Evolutionary conservation across 2,329 filamentous ascomycete genomes (phyloP).

Genomic region (Helotiales sp.): DNA sequence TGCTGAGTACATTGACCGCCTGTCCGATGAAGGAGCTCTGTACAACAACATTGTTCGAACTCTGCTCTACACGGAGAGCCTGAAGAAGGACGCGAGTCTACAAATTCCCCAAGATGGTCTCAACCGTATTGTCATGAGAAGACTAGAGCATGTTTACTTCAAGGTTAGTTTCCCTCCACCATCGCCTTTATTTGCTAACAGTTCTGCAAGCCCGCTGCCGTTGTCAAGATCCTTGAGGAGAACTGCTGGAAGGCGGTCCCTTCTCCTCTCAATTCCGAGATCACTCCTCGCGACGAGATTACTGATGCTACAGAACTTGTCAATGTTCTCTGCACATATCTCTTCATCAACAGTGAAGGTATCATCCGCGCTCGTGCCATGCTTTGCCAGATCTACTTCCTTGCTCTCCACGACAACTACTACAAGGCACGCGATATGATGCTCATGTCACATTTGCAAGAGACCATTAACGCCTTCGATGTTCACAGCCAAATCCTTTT

Average conservation of each 20-base stretch:
- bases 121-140: constrained; percentile 90
- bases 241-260: constrained; percentile 87
- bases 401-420: constrained; percentile 96
- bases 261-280: constrained; percentile 67
- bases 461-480: constrained; percentile 95
- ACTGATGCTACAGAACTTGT: constrained; percentile 75
- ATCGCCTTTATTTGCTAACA: constrained; percentile 23
- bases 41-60: constrained; percentile 92
- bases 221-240: constrained; percentile 91
- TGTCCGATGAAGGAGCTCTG: constrained; percentile 85
- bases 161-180: constrained; percentile 59
- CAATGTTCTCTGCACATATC: constrained; percentile 87
- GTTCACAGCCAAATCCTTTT: constrained; percentile 97
- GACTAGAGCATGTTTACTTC: constrained; percentile 98
- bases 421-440: constrained; percentile 98
- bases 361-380: constrained; percentile 96
- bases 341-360: constrained; percentile 91
- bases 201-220: constrained; percentile 69
- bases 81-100: constrained; percentile 69
- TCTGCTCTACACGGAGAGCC: constrained; percentile 82
- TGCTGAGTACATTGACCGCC: constrained; percentile 94
- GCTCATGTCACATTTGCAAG: constrained; percentile 98
- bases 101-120: constrained; percentile 81
- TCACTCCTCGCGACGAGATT: constrained; percentile 71
- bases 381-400: constrained; percentile 98